Conservation (phyloP, 129 eudicot genomes). For the Lactuca sativa region DNA sequence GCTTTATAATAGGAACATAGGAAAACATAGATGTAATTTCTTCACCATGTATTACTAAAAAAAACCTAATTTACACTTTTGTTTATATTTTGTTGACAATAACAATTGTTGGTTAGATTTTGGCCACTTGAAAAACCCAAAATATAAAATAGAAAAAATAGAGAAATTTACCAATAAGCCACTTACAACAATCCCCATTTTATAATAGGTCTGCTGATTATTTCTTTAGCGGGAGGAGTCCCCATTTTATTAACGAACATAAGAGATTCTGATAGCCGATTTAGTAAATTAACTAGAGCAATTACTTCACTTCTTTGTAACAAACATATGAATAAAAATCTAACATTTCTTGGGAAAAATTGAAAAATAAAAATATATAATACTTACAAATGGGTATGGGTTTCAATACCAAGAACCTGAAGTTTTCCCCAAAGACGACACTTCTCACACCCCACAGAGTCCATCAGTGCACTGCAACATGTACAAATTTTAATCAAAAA, state of each 20-base stretch:
- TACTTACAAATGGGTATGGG: conserved; percentile 59
- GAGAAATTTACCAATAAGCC: conserved; percentile 40
- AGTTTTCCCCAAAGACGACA: conserved; percentile 99
- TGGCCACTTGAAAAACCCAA: conserved; percentile 47
- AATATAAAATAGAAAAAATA: neutral
- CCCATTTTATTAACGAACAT: conserved; percentile 57
- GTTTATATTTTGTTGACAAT: neutral
- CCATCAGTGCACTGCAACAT: conserved; percentile 87
- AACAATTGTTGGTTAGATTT: conserved; percentile 10
- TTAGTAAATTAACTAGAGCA: conserved; percentile 78
- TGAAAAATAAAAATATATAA: neutral
- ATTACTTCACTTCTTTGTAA: conserved; percentile 94
- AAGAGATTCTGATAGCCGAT: conserved; percentile 86
- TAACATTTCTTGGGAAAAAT: neutral
- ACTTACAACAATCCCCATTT: conserved; percentile 36
- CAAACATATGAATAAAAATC: neutral
- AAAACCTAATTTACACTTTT: no score
- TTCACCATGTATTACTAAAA: no score
- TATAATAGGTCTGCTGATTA: conserved; percentile 25
- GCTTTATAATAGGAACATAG: no score
- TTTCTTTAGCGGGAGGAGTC: conserved; percentile 19
- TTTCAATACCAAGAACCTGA: conserved; percentile 89
- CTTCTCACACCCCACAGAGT: conserved; percentile 97
- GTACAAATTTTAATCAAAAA: no score
- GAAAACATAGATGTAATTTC: no score